Conservation (phyloP, 352 stramenopile species). For the Pelagophyceae sp. region DNA sequence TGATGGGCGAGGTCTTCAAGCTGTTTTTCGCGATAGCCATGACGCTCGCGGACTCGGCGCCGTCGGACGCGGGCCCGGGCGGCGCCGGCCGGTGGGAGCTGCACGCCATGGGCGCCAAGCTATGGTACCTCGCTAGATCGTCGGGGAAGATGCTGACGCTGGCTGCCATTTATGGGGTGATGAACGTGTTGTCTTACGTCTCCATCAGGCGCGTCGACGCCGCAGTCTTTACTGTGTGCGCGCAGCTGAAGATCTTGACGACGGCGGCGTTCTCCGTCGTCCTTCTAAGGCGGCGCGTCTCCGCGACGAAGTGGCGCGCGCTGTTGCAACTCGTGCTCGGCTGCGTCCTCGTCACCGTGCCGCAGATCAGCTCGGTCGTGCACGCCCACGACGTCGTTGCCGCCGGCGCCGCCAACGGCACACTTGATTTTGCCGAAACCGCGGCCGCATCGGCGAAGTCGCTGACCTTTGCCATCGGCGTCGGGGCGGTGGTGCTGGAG, state of each 20-base stretch:
- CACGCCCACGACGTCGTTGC: neutral
- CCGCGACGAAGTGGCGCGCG: slow-evolving; percentile 58
- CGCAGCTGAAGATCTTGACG: slow-evolving; percentile 65
- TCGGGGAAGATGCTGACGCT: slow-evolving; percentile 56
- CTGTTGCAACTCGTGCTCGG: slow-evolving; percentile 57
- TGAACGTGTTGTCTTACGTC: slow-evolving; percentile 59
- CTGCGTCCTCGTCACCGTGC: slow-evolving; percentile 40
- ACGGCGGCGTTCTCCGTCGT: slow-evolving; percentile 56
- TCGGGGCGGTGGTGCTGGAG: slow-evolving; percentile 50
- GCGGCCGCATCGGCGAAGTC: neutral
- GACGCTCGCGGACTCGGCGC: neutral
- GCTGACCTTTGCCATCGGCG: slow-evolving; percentile 33
- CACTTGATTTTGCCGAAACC: neutral
- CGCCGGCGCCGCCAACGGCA: neutral
- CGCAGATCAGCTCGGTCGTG: neutral
- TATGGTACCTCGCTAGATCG: slow-evolving; percentile 43
- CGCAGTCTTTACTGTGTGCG: slow-evolving; percentile 55
- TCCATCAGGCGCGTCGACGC: slow-evolving; percentile 50
- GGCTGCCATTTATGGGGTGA: slow-evolving; percentile 52
- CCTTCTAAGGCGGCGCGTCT: slow-evolving; percentile 50
- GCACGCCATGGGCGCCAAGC: neutral
- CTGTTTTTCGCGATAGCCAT: neutral
- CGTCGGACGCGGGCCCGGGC: neutral
- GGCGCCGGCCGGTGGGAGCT: neutral
- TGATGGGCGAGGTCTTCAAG: slow-evolving; percentile 20